Percentiles rank a stretch among this genome's conserved stretches.
Conservation (phyloP, 2,329 filamentous ascomycete species). For the Claviceps humidiphila region DNA sequence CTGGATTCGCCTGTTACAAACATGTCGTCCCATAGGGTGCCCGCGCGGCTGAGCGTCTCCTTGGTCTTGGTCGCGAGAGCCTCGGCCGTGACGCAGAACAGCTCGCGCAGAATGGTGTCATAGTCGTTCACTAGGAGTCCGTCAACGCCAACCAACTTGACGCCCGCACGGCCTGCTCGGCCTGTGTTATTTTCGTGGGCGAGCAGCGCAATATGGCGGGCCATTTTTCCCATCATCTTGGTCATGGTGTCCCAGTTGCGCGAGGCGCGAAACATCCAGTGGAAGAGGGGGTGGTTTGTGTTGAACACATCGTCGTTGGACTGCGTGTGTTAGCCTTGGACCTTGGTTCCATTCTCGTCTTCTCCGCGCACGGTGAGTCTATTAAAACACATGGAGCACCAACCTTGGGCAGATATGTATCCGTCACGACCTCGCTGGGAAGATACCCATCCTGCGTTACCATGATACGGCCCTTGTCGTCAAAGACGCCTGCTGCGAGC, state of each 20-base stretch:
- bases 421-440: slow-evolving; percentile 65
- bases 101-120: slow-evolving; percentile 63
- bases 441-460: slow-evolving; percentile 57
- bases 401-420: slow-evolving; percentile 57
- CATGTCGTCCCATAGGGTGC: slow-evolving; percentile 64
- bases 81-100: slow-evolving; percentile 69
- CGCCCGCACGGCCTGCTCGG: slow-evolving; percentile 15
- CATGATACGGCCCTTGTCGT: slow-evolving; percentile 50
- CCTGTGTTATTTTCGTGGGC: slow-evolving; percentile 27
- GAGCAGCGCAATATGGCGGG: slow-evolving; percentile 48
- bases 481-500: slow-evolving; percentile 51
- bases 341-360: neutral
- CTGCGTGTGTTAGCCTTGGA: neutral
- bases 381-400: slow-evolving; percentile 3
- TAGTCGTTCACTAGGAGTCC: slow-evolving; percentile 53
- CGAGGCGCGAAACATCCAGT: slow-evolving; percentile 77
- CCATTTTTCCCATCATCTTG: slow-evolving; percentile 59
- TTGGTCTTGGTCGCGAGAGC: slow-evolving; percentile 58
- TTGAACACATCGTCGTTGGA: slow-evolving; percentile 51
- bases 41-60: slow-evolving; percentile 48
- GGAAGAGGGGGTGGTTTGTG: slow-evolving; percentile 64
- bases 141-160: slow-evolving; percentile 38
- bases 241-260: slow-evolving; percentile 61
- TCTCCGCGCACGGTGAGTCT: neutral
- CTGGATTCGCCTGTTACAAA: slow-evolving; percentile 43